Base-by-base conservation (phyloP, 176 grass and related monocot species). In the Aechmea fasciata region DNA sequence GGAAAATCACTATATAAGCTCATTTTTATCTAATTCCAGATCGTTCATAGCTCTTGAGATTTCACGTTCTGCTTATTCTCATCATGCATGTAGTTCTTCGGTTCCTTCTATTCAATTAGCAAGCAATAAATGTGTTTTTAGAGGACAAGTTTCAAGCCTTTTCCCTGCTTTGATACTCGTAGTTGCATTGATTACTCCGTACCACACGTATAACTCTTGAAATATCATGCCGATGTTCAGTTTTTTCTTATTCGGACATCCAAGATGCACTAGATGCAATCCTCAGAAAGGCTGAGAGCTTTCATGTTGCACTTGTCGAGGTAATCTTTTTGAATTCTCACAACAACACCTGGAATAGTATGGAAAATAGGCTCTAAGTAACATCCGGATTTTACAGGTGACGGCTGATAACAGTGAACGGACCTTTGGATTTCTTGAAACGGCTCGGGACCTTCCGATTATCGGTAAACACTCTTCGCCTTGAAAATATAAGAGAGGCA, bases 301-400 rank as follows among this genome's bases (percentile, higher is more conserved):
- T 79, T 75, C 82, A 84, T 79, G 76, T 84, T 70, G 76, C 82
- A 63, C 49, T 84, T 52, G 13, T 84, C 17, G 72, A 75, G 72
- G 71, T 76, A 66, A 15, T 80, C 68, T 72, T 33, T 47, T 67
- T 20, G 13, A 28, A 73, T 48, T 52, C 25, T 61, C 48, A 47
- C 20, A 72, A 3, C 12, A 41, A 4, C 52, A 61, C 13, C 20
- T 15, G 20, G 13, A 15, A 67, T 67, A 47, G 33, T 67, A 47
- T 12, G 33, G 15, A 17, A 48, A 3, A 47, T 67, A 47, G 9
- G 26, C 10, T 33, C 48, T 62, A 13, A 67, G 33, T 57, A 11
- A 9, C 23, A 63, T 51, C 57, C 59, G 24, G 49, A 62, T 50
- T 73, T 67, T 74, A 49, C 70, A 80, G 78, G 64, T 80, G 10